phyloP scores from a whole-genome alignment of 2,329 filamentous ascomycete species.

The Gyromitra esculenta region DNA sequence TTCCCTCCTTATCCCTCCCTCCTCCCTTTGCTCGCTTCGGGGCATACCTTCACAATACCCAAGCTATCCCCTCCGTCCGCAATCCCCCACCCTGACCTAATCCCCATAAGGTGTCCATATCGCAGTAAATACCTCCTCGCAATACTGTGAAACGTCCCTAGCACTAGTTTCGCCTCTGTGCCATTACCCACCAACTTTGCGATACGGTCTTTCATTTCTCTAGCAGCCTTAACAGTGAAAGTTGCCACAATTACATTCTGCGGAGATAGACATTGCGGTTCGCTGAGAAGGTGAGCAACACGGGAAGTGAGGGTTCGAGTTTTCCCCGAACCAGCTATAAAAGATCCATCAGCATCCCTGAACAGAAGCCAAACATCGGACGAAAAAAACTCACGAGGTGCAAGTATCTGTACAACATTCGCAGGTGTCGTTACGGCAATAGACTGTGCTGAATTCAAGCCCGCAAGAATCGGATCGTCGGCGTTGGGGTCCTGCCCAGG shows the following conservation, averaged over 20 bases:
- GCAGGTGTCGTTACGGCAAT: conserved; percentile 72
- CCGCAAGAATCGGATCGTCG: conserved; percentile 64
- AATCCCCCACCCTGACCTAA: conserved; percentile 86
- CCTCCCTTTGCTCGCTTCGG: neutral
- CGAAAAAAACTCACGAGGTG: conserved; percentile 66
- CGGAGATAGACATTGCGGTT: conserved; percentile 69
- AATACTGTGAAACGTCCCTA: conserved; percentile 96
- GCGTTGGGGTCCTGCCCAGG: neutral
- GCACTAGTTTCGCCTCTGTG: conserved; percentile 77
- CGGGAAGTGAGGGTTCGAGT: conserved; percentile 94
- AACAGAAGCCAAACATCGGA: conserved; percentile 3
- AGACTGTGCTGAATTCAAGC: conserved; percentile 72
- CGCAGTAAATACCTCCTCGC: conserved; percentile 80
- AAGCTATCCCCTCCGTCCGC: conserved; percentile 84
- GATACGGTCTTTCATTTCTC: conserved; percentile 91
- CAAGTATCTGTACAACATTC: conserved; percentile 70
- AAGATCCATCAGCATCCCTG: conserved; percentile 10
- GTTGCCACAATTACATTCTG: conserved; percentile 94
- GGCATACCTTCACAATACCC: conserved; percentile 73
- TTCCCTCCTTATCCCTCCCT: neutral
- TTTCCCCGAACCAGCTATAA: conserved; percentile 79
- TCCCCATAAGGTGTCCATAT: conserved; percentile 85
- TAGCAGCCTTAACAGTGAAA: conserved; percentile 94
- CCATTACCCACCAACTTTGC: conserved; percentile 80
- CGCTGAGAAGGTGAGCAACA: conserved; percentile 76